Evolutionary conservation across 2,329 filamentous ascomycete species (phyloP), one percentile per base, ranked within the genome.

Genomic region (Penicillium rolfsii): DNA sequence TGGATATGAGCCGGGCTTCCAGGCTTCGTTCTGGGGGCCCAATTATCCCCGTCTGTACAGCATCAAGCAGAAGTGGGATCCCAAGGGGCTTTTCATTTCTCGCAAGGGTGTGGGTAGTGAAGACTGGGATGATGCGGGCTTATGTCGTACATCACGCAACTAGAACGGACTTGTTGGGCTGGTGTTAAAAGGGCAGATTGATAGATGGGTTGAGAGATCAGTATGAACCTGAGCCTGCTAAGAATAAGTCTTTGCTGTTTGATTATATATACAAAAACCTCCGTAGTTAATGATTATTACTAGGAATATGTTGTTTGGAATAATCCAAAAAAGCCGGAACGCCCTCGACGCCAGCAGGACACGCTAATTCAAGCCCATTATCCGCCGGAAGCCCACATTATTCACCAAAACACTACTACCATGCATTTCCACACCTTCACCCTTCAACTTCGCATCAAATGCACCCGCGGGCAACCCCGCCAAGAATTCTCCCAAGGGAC

Each of bases 401-500:
- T 57, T 61, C 50, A 67, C 38, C 4, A 67, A 41, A 33, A 54
- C 64, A 16, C 65, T 59, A 33, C 58, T 60, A 11, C 65, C 65
- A 26, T 65, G 40, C 41, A 40, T 62, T 26, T 66, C 64, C 28
- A 45, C 28, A 1, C 65, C 64, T 0, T 59, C 22, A 1, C 65
- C 65, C 33, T 61, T 24, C 26, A 66, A 22, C 26, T 58, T 65
- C 4, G 7, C 40, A 22, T 67, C 64, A 40, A 56, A 54, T 12
- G 46, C 41, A 3, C 64, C 62, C 57, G 63, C 74, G 5, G 83
- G 83, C 64, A 87, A 68, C 53, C 81, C 77, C 0, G 81, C 78
- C 64, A 84, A 69, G 28, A 82, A 80, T 35, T 71, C 76, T 0
- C 80, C 83, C 62, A 86, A 71, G 26, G 80, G 76, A 59, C 75